Conservation (phyloP, 2,329 filamentous ascomycete genomes). For the Ophiobolus disseminans region DNA sequence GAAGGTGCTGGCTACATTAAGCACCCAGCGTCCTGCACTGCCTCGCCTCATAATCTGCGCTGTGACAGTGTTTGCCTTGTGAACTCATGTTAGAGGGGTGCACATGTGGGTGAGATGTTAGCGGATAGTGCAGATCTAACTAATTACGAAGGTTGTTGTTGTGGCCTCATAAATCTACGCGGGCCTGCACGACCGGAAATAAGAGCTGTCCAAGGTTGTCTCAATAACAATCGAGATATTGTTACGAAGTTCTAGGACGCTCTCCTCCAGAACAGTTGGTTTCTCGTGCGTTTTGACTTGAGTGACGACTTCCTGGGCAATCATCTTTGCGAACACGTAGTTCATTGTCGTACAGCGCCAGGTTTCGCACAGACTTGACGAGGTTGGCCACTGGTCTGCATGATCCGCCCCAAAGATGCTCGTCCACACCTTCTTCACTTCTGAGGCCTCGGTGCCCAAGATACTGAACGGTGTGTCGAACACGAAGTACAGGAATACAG, state of each 20-base stretch:
- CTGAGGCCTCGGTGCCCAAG: not conserved
- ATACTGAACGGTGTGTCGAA: slow-evolving; percentile 16
- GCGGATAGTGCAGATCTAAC: not conserved
- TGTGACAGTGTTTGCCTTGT: slow-evolving; percentile 5
- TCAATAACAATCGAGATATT: too few species aligned
- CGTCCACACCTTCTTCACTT: not conserved
- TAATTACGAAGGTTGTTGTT: not conserved
- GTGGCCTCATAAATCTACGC: too few species aligned
- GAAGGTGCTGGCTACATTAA: slow-evolving; percentile 1
- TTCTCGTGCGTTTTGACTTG: too few species aligned
- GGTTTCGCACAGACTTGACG: slow-evolving; percentile 8
- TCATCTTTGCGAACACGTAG: slow-evolving; percentile 2
- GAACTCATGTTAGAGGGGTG: not conserved
- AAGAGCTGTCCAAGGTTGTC: too few species aligned
- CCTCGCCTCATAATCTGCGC: slow-evolving; percentile 5
- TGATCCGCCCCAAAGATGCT: slow-evolving; percentile 9
- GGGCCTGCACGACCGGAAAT: too few species aligned
- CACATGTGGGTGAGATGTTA: slow-evolving; percentile 2
- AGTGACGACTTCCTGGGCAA: too few species aligned
- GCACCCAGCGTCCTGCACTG: slow-evolving; percentile 1
- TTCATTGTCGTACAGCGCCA: slow-evolving; percentile 18
- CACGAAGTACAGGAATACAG: slow-evolving; percentile 9
- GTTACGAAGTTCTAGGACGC: too few species aligned
- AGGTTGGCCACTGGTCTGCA: slow-evolving; percentile 6
- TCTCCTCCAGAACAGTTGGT: too few species aligned